A percentile compares a stretch with the other conserved stretches of the same genome.
phyloP scores from a whole-genome alignment of 108 stramenopile genomes.

The Skeletonema potamos region DNA sequence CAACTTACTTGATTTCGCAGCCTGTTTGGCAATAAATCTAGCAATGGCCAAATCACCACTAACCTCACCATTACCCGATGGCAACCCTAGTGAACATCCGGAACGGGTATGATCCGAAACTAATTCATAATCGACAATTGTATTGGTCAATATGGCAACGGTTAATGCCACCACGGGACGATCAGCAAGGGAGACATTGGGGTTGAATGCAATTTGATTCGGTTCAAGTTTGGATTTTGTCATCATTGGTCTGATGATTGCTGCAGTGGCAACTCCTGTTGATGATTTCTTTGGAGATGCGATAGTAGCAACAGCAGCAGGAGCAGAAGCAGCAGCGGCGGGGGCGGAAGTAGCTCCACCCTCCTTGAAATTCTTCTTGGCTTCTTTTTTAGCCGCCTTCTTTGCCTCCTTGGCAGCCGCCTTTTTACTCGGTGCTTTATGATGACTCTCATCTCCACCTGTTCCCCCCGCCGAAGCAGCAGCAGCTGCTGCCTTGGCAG shows the following conservation, averaged over 20 bases:
- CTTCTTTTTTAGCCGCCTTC: constrained; percentile 87
- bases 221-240: constrained; percentile 45
- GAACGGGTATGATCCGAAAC: constrained; percentile 69
- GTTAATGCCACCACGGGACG: constrained; percentile 80
- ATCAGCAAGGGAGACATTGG: constrained; percentile 63
- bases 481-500: constrained; percentile 29
- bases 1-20: constrained; percentile 8
- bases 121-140: constrained; percentile 60
- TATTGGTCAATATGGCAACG: constrained; percentile 66
- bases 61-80: constrained; percentile 37
- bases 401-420: constrained; percentile 73
- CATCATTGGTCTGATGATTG: neutral
- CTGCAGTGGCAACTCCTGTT: no score
- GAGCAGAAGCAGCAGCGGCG: constrained; percentile 9
- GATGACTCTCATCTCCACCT: constrained; percentile 20
- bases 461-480: constrained; percentile 16
- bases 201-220: constrained; percentile 77
- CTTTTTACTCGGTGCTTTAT: constrained; percentile 18
- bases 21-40: constrained; percentile 49
- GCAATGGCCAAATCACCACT: constrained; percentile 83
- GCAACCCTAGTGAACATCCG: constrained; percentile 48
- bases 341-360: constrained; percentile 26
- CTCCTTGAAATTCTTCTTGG: constrained; percentile 69
- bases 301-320: no score
- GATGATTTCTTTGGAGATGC: constrained; percentile 15